Percentiles rank a stretch among this genome's conserved stretches.
These are phyloP conservation scores for Exophiala oligosperma DNA, from an alignment of 2,329 filamentous ascomycete genomes.

Conservation along the genomic window DNA sequence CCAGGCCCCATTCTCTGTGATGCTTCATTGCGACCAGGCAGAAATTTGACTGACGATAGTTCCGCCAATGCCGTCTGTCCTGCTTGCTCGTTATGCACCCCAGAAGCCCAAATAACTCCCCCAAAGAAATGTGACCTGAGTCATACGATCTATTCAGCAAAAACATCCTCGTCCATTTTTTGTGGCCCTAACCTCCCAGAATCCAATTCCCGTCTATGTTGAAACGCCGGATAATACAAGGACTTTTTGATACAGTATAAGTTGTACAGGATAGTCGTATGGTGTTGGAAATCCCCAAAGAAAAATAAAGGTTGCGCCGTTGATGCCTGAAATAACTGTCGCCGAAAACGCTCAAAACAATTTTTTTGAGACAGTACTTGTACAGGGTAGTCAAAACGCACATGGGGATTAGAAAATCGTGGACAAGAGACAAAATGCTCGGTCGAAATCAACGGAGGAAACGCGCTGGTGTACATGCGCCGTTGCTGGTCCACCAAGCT, in stretches of 20 bases:
- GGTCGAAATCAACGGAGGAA: not conserved
- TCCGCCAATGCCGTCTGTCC: conserved; percentile 11
- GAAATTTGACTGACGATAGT: conserved; percentile 8
- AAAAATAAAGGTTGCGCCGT: conserved; percentile 22
- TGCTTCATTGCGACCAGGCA: conserved; percentile 9
- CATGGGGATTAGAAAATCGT: conserved; percentile 23
- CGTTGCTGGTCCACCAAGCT: no score
- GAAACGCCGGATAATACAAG: conserved; percentile 23
- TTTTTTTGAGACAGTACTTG: conserved; percentile 28
- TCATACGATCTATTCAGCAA: conserved; percentile 26
- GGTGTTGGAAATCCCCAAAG: conserved; percentile 8
- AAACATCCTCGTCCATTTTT: conserved; percentile 14
- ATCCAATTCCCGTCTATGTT: conserved; percentile 19
- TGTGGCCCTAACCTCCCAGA: conserved; percentile 7
- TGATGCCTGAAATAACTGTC: conserved; percentile 19
- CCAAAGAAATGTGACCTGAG: conserved; percentile 29
- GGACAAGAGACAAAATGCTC: conserved; percentile 9
- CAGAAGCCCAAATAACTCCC: conserved; percentile 14
- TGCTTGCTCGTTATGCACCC: conserved; percentile 5
- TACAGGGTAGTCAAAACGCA: conserved; percentile 32
- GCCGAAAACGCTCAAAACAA: conserved; percentile 28
- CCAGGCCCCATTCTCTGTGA: conserved; percentile 10
- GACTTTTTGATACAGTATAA: conserved; percentile 26
- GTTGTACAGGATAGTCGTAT: conserved; percentile 30
- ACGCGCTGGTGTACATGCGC: no score